Evolutionary conservation across 192 early-diverging fungal species (phyloP), one percentile per base, ranked within the genome.

Genomic region (Diversispora epigaea): DNA sequence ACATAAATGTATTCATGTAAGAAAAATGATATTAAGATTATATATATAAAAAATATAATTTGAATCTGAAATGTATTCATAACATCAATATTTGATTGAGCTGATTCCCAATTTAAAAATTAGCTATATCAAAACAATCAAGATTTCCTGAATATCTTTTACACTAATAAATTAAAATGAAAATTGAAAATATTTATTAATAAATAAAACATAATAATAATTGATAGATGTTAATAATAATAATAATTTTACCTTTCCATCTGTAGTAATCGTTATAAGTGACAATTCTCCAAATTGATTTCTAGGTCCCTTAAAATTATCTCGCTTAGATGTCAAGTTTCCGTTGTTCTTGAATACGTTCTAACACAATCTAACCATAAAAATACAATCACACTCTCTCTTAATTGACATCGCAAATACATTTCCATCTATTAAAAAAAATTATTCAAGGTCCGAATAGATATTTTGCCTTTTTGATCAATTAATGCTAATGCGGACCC

Each of bases 71-170:
- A 40, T 6, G 12, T 40, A 41, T 15, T 43, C 41, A 63, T 17
- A 4, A 63, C 8, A 4, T 22, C 61, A 7, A 62, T 17, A 15
- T 62, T 62, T 39, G 9, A 6, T 11, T 41, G 12, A 9, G 40
- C 15, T 12, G 21, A 21, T 44, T 4, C 4, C 50, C 50, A 52
- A 52, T 52, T 52, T 52, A n/a, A n/a, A 52, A 21, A 32, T 63
- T 45, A 7, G 71, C 71, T 39, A 73, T 63, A 49, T 73, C 71
- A 32, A 73, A 49, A 63, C 50, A 73, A 11, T 73, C 71, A 22
- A 73, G 44, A 47, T 73, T 45, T 9, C 58, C 71, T 2, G 58
- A 73, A 3, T 41, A 17, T 39, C 56, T 21, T 14, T 19, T 22
- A 47, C 71, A 63, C 22, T 43, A 62, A 58, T 39, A n/a, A n/a